These are phyloP conservation scores for Meripilus lineatus DNA, from an alignment of 1,284 basidiomycete species.

Conservation along the genomic window DNA sequence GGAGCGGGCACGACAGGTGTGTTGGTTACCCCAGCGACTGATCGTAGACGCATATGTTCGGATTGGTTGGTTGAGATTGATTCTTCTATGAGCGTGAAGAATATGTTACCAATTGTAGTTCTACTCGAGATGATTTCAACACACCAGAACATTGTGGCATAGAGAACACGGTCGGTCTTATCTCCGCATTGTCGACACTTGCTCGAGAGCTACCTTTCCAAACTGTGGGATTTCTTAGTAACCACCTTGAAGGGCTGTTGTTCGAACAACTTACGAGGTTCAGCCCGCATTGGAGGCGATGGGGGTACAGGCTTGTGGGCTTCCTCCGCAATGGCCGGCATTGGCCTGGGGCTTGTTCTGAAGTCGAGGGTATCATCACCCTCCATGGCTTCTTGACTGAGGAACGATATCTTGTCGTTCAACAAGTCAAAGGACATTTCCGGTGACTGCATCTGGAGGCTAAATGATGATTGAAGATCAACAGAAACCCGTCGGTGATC, in stretches of 20 bases:
- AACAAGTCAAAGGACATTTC: constrained; percentile 59
- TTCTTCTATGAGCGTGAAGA: no score
- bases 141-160: no score
- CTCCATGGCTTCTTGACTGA: constrained; percentile 28
- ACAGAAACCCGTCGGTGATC: constrained; percentile 43
- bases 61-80: no score
- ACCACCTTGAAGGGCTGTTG: not conserved
- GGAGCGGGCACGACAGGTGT: no score
- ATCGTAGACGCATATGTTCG: no score
- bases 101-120: no score
- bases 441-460: constrained; percentile 47
- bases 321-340: constrained; percentile 13
- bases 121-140: no score
- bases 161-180: not conserved
- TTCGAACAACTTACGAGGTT: not conserved
- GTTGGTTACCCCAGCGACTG: no score
- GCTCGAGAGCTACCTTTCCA: no score
- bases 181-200: no score
- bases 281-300: no score
- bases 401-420: constrained; percentile 59
- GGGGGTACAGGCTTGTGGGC: constrained; percentile 3
- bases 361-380: constrained; percentile 19
- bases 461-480: constrained; percentile 56
- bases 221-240: not conserved
- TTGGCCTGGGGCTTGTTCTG: no score